Conservation (phyloP, 495 filamentous ascomycete species). For the Podospora comata region DNA sequence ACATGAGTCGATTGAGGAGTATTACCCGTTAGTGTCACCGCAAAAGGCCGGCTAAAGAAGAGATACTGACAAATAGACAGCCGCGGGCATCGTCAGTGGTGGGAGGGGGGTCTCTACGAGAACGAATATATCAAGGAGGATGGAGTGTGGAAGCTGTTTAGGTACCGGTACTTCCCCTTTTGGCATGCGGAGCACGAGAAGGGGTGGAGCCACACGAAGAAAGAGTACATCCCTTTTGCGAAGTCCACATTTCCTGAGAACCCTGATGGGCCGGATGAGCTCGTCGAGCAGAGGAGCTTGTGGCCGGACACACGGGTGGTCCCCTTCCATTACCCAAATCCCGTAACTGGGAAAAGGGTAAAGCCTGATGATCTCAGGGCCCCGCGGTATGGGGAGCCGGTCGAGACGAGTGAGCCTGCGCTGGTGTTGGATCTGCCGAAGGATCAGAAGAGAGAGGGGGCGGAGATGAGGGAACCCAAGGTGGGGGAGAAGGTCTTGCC, state of each 20-base stretch:
- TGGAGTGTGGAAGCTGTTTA: conserved; percentile 54
- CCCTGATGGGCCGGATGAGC: conserved; percentile 51
- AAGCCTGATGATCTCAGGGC: conserved; percentile 48
- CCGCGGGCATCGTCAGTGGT: conserved; percentile 51
- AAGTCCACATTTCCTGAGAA: conserved; percentile 44
- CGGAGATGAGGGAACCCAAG: conserved; percentile 27
- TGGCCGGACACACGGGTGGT: conserved; percentile 56
- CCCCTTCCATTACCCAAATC: conserved; percentile 55
- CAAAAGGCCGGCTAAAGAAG: too few relatives aligned
- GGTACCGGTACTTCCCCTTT: conserved; percentile 55
- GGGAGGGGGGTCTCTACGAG: conserved; percentile 57
- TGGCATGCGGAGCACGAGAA: conserved; percentile 54
- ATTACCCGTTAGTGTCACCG: conserved; percentile 33
- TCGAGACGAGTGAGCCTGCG: conserved; percentile 37
- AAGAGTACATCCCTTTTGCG: conserved; percentile 51
- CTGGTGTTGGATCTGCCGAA: conserved; percentile 44
- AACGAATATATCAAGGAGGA: conserved; percentile 59
- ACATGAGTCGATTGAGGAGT: conserved; percentile 46
- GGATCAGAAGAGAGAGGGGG: conserved; percentile 38
- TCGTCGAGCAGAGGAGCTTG: conserved; percentile 51
- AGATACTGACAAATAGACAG: too few relatives aligned
- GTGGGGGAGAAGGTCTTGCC: conserved; percentile 40
- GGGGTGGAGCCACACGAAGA: conserved; percentile 52
- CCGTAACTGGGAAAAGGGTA: conserved; percentile 47
- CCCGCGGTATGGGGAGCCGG: conserved; percentile 43